Evolutionary conservation across 495 filamentous ascomycete species (phyloP), one percentile per base, ranked within the genome.

Genomic region (Penicillium diatomitis): DNA sequence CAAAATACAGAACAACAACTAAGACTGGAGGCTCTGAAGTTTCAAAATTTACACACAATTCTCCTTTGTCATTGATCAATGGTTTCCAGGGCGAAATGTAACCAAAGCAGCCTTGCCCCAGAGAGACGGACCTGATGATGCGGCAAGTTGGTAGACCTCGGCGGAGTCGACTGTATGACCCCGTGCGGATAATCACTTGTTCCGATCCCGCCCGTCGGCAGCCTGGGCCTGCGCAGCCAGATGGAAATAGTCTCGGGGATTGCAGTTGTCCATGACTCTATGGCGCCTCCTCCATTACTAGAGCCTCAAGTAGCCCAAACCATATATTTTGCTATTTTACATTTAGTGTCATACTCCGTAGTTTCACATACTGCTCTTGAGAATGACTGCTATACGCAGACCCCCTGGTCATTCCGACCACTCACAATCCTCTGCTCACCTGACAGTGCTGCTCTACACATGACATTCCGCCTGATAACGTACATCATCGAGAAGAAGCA

Each of bases 381-480:
- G 20, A 20, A 20, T 20, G 20, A 20, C 20, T 20, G 20, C 20
- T 2, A 20, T 20, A 20, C 20, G 20, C 20, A 20, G 20, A 20
- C 20, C 20, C 20, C 20, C 20, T 20, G 50, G 55, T 57, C 55
- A 54, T 46, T 41, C 8, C 46, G 55, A 38, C 45, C n/a, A 46
- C 44, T 38, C 51, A 50, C 39, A 36, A 12, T 32, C 46, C 38
- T 33, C 34, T 44, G 44, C 47, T 52, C 50, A 60, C 41, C 52
- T 50, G 57, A 57, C 48, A 9, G 31, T 8, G 27, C n/a, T 8
- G 27, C n/a, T 3, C 41, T 30, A 55, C 54, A 56, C 60, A 57
- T 63, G 53, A 60, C 54, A 36, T 41, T 32, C 52, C 60, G 52
- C 57, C 52, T 63, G 60, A 63, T 61, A 39, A 42, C 8, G n/a